Evolutionary conservation across 371 early-diverging fungal genomes (phyloP).

Genomic region (Syncephalastrum contaminatum): DNA sequence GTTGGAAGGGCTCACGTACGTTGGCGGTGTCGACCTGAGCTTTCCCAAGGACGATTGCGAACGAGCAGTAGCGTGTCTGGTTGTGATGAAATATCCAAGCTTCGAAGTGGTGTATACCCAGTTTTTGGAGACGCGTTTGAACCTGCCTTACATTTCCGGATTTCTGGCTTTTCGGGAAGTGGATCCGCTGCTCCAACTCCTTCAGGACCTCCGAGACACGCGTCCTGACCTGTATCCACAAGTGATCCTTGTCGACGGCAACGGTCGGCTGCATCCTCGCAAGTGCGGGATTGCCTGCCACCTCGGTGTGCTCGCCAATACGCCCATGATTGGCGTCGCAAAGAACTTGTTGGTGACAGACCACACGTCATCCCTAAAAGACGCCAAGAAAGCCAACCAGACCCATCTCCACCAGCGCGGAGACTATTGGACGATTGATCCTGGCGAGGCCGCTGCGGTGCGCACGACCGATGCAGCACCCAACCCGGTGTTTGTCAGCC

Average conservation of each 20-base stretch:
- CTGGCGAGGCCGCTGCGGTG: constrained; percentile 52
- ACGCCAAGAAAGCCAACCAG: constrained; percentile 23
- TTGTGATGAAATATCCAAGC: constrained; percentile 65
- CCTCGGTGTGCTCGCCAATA: constrained; percentile 69
- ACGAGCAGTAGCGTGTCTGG: constrained; percentile 75
- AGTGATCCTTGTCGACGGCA: constrained; percentile 86
- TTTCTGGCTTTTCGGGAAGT: constrained; percentile 91
- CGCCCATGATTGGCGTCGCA: constrained; percentile 84
- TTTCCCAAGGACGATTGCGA: constrained; percentile 63
- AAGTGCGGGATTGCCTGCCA: constrained; percentile 89
- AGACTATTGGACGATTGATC: constrained; percentile 34
- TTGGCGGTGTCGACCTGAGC: constrained; percentile 87
- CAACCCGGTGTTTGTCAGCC: constrained; percentile 86
- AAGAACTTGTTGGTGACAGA: constrained; percentile 84
- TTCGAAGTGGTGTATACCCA: constrained; percentile 59
- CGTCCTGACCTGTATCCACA: constrained; percentile 69
- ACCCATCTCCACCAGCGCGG: constrained; percentile 34
- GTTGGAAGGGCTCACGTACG: constrained; percentile 50
- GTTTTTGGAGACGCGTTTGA: constrained; percentile 54
- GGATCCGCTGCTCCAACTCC: constrained; percentile 53
- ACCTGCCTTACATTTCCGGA: constrained; percentile 81
- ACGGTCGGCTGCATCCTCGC: constrained; percentile 86
- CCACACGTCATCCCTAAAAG: constrained; percentile 25
- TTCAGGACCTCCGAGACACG: constrained; percentile 46
- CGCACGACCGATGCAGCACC: constrained; percentile 42